A percentile compares a stretch with the other conserved stretches of the same genome.
Evolutionary conservation across 805 yeast genomes (phyloP).

Genomic region (Jamesozyma rosinii): DNA sequence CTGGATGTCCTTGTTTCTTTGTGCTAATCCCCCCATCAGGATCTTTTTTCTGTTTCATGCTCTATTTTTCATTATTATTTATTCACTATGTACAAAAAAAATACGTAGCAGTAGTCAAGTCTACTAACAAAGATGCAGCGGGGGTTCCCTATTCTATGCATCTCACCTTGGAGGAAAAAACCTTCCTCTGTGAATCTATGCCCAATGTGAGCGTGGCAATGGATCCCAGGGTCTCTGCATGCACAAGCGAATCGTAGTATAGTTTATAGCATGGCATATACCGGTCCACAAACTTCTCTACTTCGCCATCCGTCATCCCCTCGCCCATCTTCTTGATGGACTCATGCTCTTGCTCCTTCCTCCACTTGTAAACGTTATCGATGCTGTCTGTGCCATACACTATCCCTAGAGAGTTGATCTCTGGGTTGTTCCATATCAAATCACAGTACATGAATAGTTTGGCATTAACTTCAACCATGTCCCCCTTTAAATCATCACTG

Average conservation of each 20-base stretch:
- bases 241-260: constrained; percentile 43
- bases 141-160: constrained; percentile 10
- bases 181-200: constrained; percentile 22
- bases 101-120: too few relatives aligned
- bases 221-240: constrained; percentile 26
- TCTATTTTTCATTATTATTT: too few relatives aligned
- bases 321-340: constrained; percentile 35
- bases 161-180: constrained; percentile 12
- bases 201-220: constrained; percentile 27
- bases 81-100: constrained; percentile 1
- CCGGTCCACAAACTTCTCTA: constrained; percentile 59
- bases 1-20: neutral
- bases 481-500: constrained; percentile 11
- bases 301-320: constrained; percentile 78
- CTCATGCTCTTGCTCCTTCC: constrained; percentile 47
- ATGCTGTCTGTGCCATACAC: constrained; percentile 53
- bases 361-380: constrained; percentile 65
- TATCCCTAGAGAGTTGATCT: constrained; percentile 51
- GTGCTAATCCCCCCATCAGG: neutral
- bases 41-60: constrained; percentile 8
- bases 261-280: constrained; percentile 80
- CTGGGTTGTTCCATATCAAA: constrained; percentile 37
- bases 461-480: constrained; percentile 41
- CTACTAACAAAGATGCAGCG: too few relatives aligned
- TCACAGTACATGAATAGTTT: constrained; percentile 41